A percentile compares a stretch with the other conserved stretches of the same genome.
These are phyloP conservation scores for Gremmenia infestans DNA, from an alignment of 2,329 filamentous ascomycete species.

Conservation along the genomic window DNA sequence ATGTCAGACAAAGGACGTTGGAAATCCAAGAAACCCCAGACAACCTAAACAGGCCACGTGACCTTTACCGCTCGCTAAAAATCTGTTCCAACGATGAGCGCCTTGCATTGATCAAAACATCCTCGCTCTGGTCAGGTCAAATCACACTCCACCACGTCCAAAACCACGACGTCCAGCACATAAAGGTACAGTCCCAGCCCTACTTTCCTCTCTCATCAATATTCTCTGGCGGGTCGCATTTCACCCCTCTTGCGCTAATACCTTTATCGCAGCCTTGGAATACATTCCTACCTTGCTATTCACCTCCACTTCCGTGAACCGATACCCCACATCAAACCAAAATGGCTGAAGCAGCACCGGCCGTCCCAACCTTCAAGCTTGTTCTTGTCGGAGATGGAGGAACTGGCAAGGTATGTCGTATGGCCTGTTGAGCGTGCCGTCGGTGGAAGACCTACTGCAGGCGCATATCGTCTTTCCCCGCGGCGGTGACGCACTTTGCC, in stretches of 20 bases:
- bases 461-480: conserved; percentile 19
- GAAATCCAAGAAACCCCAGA: background rate
- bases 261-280: conserved; percentile 23
- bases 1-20: too few relatives aligned
- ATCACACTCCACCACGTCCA: conserved; percentile 31
- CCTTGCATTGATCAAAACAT: conserved; percentile 28
- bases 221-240: background rate
- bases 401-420: conserved; percentile 84
- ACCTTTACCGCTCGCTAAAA: conserved; percentile 13
- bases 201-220: background rate
- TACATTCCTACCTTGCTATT: conserved; percentile 18
- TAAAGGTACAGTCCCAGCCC: conserved; percentile 22
- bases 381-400: conserved; percentile 99
- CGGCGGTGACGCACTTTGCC: conserved; percentile 15
- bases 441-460: conserved; percentile 13
- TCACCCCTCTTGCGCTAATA: conserved; percentile 16
- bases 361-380: conserved; percentile 91
- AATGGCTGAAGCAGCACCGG: conserved; percentile 58
- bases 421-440: conserved; percentile 4
- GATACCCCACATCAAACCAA: conserved; percentile 26
- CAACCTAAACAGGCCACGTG: conserved; percentile 5
- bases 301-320: conserved; percentile 19
- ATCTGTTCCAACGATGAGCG: conserved; percentile 7
- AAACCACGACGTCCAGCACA: conserved; percentile 21
- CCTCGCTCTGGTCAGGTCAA: conserved; percentile 24